Evolutionary conservation across 192 early-diverging fungal species (phyloP), one percentile per base, ranked within the genome.

Genomic region (Diversispora epigaea): DNA sequence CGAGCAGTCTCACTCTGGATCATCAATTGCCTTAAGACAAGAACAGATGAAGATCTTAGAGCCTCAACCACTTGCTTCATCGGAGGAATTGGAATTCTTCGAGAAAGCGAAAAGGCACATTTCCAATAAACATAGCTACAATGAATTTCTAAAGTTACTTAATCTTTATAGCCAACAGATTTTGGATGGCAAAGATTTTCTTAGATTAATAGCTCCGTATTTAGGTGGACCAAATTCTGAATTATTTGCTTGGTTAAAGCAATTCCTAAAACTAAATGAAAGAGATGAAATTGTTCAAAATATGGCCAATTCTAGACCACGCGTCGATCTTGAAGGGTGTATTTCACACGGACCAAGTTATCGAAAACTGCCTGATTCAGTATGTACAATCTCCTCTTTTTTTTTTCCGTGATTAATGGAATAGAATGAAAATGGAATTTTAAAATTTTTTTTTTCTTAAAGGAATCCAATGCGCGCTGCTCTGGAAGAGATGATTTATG

Each of bases 151-250:
- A 58, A 98, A 98, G 80, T 82, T 98, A 3, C 83, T 99, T 22
- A 97, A 98, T 66, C 80, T 98, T 22, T 99, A 93, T 81, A 95
- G 90, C 72, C 93, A 98, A 76, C 93, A 97, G 80, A 91, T 98
- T 45, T 86, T 99, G 68, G 94, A 96, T 52, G 50, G 50, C 69
- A 82, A 91, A 39, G 90, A 92, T 69, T 83, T 87, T 10, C 83
- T 99, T 19, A 89, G 97, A 2, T 93, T 98, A 65, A 87, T 91
- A 14, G 93, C 95, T 4, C 89, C 91, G 75, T 89, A 89, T 32
- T 98, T 98, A 75, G 86, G 98, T 67, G 88, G 86, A 8, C 89
- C 89, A 50, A 88, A 91, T 46, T 87, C 87, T 68, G 95, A 97
- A 49, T 84, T 99, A 44, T 93, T 97, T 86, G 89, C 92, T 32